Evolutionary conservation across 2,329 filamentous ascomycete genomes (phyloP), one percentile per base, ranked within the genome.

Genomic region (Ophiostoma sp.): DNA sequence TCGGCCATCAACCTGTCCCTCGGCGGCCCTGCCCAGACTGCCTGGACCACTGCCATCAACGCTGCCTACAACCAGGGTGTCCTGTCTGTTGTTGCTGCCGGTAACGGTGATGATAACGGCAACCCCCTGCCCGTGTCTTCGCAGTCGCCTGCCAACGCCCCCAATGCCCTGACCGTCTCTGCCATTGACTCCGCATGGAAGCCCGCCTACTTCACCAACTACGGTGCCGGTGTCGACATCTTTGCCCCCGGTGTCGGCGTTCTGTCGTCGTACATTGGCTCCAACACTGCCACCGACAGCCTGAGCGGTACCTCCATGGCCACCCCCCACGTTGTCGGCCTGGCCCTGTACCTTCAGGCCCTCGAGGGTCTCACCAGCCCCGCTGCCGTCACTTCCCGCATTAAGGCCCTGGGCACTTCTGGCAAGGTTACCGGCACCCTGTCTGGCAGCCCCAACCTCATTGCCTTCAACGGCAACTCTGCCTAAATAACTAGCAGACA

Each of bases 171-270:
- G 79, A 99, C 95, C 71, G 95, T 99, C 74, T 95, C 94, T 81
- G 95, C 95, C 75, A 96, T 93, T 64, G 95, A 92, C 76, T 88
- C 99, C 72, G 88, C 90, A 77, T 96, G 99, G 79, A 92, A 93
- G 85, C 94, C 95, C 83, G 95, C 95, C 75, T 99, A 98, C 88
- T 99, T 99, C 89, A 99, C 95, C 88, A 99, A 99, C 91, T 98
- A 90, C 82, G 95, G 95, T 81, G 95, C 94, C 87, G 99, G 95
- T 88, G 97, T 94, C 80, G 95, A 99, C 82, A 97, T 99, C 86
- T 99, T 99, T 78, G 95, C 93, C 73, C 95, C 95, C 72, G 95
- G 95, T 78, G 87, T 97, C 77, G 97, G 93, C 89, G 97, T 99
- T 77, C 88, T 92, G 77, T 99, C 95, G 74, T 98, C 95, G 80